Conservation (phyloP, 2,329 filamentous ascomycete genomes). For the Monosporascus sp. region DNA sequence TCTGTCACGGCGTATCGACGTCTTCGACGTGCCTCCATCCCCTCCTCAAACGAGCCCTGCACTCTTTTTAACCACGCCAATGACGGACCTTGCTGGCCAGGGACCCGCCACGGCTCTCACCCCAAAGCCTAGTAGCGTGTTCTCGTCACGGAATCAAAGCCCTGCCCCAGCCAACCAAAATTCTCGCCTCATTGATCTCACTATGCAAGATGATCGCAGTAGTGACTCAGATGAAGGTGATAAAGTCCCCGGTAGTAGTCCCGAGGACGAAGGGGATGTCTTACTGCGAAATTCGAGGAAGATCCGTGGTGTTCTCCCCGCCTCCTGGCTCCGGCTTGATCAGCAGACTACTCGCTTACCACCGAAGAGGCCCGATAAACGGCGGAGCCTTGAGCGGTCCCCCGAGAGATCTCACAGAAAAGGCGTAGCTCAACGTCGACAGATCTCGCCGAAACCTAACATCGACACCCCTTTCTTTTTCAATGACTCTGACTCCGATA, state of each 20-base stretch:
- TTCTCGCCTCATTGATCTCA: constrained; percentile 21
- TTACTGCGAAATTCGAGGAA: constrained; percentile 29
- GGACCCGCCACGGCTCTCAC: constrained; percentile 13
- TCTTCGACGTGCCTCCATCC: constrained; percentile 34
- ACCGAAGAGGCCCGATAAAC: constrained; percentile 22
- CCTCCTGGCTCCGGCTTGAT: constrained; percentile 62
- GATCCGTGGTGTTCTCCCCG: constrained; percentile 58
- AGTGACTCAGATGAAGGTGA: constrained; percentile 9
- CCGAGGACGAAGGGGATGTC: constrained; percentile 34
- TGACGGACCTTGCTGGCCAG: constrained; percentile 7
- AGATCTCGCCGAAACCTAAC: constrained; percentile 23
- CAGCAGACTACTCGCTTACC: constrained; percentile 35
- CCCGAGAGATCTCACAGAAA: constrained; percentile 35
- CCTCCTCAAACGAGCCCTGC: constrained; percentile 33
- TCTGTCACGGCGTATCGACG: constrained; percentile 8
- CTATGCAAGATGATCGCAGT: constrained; percentile 12
- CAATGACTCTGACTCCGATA: constrained; percentile 45
- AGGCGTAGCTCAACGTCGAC: constrained; percentile 46
- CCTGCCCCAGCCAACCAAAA: constrained; percentile 16
- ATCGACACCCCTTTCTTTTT: constrained; percentile 33
- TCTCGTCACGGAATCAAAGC: constrained; percentile 20
- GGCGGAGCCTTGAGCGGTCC: constrained; percentile 27
- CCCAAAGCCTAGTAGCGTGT: constrained; percentile 23
- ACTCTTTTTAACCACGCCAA: constrained; percentile 16
- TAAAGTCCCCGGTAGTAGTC: constrained; percentile 15